Evolutionary conservation across 1,284 basidiomycete species (phyloP).

Genomic region (Schizopora paradoxa): DNA sequence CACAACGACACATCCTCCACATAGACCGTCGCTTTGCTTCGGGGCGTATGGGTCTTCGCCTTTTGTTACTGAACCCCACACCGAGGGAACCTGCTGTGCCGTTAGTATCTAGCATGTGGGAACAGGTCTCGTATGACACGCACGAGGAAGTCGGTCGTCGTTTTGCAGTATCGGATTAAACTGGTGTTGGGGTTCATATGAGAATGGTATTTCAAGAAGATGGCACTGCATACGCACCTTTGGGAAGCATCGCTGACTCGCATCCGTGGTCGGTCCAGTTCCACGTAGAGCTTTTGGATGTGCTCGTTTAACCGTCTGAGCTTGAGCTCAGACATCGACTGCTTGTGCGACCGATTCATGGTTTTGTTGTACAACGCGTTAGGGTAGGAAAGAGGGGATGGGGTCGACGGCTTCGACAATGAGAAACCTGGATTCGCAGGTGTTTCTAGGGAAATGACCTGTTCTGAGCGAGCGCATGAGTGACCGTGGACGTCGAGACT

Average conservation of each 20-base stretch:
- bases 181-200: slow-evolving; percentile 32
- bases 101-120: slow-evolving; percentile 16
- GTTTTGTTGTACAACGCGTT: slow-evolving; percentile 35
- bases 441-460: neutral
- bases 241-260: slow-evolving; percentile 73
- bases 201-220: neutral
- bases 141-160: slow-evolving; percentile 69
- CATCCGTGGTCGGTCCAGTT: slow-evolving; percentile 68
- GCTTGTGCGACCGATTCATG: slow-evolving; percentile 46
- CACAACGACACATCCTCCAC: slow-evolving; percentile 14
- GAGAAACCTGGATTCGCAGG: neutral
- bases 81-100: slow-evolving; percentile 81
- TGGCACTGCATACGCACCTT: slow-evolving; percentile 38
- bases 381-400: neutral
- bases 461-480: too few species aligned
- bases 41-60: slow-evolving; percentile 78
- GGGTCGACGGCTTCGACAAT: slow-evolving; percentile 5
- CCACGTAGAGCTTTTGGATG: slow-evolving; percentile 71
- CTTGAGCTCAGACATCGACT: slow-evolving; percentile 80
- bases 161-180: slow-evolving; percentile 71
- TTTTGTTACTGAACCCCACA: slow-evolving; percentile 86
- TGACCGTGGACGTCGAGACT: too few species aligned
- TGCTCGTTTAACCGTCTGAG: slow-evolving; percentile 76
- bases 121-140: slow-evolving; percentile 24
- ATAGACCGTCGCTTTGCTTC: slow-evolving; percentile 13